Evolutionary conservation across 805 yeast species (phyloP).

Genomic region (Yamadazyma sp.): DNA sequence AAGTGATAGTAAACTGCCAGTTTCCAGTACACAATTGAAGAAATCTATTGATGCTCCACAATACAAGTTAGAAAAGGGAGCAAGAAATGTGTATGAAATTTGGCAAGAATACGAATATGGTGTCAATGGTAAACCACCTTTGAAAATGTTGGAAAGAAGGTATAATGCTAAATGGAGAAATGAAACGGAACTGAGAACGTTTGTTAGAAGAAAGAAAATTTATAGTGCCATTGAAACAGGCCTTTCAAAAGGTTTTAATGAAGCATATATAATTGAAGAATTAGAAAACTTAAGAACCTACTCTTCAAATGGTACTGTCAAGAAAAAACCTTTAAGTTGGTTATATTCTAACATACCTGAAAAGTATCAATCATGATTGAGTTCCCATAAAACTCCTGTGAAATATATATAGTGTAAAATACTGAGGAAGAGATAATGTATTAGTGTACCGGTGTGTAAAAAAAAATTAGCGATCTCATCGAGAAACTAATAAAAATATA

Average conservation of each 20-base stretch:
- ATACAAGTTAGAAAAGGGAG: constrained; percentile 24
- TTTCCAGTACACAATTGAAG: not conserved
- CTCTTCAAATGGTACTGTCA: constrained; percentile 37
- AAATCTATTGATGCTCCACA: constrained; percentile 18
- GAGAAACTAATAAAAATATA: no score
- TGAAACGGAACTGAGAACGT: constrained; percentile 52
- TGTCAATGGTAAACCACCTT: constrained; percentile 49
- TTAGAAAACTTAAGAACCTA: constrained; percentile 44
- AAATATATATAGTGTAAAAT: no score
- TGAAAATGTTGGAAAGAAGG: constrained; percentile 45
- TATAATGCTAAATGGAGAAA: constrained; percentile 56
- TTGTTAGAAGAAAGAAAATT: constrained; percentile 49
- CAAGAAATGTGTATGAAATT: constrained; percentile 43
- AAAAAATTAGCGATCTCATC: no score
- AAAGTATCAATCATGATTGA: constrained; percentile 20
- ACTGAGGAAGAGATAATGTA: not conserved
- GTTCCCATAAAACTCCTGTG: no score
- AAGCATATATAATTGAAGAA: constrained; percentile 42
- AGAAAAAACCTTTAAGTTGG: constrained; percentile 31
- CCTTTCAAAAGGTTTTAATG: constrained; percentile 38
- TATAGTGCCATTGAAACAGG: constrained; percentile 57
- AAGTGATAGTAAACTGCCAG: constrained; percentile 7
- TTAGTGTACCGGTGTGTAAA: no score
- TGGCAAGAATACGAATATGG: constrained; percentile 60
- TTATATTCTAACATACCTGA: constrained; percentile 26